Base-by-base conservation (phyloP, 2,329 filamentous ascomycete genomes). In the Aspergillus sclerotialis region DNA sequence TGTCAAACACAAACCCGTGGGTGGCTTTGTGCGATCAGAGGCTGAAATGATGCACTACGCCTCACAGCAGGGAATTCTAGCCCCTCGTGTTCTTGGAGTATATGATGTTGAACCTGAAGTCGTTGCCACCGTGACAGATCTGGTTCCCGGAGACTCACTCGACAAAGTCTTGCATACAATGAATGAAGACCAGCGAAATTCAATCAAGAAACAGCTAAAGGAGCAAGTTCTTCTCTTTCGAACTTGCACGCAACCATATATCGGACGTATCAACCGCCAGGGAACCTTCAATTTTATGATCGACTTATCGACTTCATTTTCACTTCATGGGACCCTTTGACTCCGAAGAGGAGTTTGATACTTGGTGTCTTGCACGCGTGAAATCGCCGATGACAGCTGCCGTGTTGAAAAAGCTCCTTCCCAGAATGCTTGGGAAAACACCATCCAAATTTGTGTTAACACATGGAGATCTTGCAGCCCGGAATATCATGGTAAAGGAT, bases 291-390 rank as follows among this genome's bases (percentile, higher is more conserved):
- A 43, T 32, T n/a, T 35, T 45, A 38, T 19, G 36, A n/a, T n/a
- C n/a, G n/a, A n/a, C n/a, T n/a, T n/a, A 45, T 12, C 13, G 32
- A 10, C 17, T 37, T 21, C 12, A 18, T 8, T 30, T 21, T 18
- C 15, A 38, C 8, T 42, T 41, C n/a, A 35, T 43, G 34, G 44
- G 42, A 1, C 38, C 42, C 3, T 45, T 45, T 14, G 17, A 39
- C 11, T 38, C 44, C 7, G 40, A 47, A 26, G 40, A 19, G 10
- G 30, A 35, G 30, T 45, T 45, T 29, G 42, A 47, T 33, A 27
- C 40, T 7, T 38, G 36, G 38, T 41, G 35, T 27, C 32, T 38
- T 25, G 14, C 30, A 9, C 38, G 28, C 7, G 21, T 38, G 4
- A 35, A 34, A 33, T 21, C 12, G 5, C 13, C 18, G 15, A 21